phyloP scores from a whole-genome alignment of 495 filamentous ascomycete species.

The Margaritispora aquatica region DNA sequence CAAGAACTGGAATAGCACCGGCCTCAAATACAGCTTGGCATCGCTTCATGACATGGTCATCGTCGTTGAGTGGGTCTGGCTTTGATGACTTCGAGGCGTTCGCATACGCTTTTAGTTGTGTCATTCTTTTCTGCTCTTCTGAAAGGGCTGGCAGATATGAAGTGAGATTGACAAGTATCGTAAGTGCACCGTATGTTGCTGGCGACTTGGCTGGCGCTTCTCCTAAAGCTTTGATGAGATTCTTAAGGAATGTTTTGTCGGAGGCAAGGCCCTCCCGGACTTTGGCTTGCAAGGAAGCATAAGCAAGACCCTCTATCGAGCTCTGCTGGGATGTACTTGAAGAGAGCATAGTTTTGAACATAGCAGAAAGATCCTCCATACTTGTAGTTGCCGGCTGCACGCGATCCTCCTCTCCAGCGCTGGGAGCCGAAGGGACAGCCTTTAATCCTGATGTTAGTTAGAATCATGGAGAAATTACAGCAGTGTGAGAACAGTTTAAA shows the following conservation, averaged over 20 bases:
- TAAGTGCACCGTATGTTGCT: constrained; percentile 78
- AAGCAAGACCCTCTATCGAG: constrained; percentile 90
- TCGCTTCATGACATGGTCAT: constrained; percentile 66
- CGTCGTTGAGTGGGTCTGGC: constrained; percentile 62
- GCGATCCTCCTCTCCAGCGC: constrained; percentile 32
- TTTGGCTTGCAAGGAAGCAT: constrained; percentile 72
- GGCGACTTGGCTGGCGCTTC: constrained; percentile 55
- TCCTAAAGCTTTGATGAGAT: constrained; percentile 58
- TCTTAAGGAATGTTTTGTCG: constrained; percentile 58
- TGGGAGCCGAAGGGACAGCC: constrained; percentile 34
- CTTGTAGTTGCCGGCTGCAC: constrained; percentile 45
- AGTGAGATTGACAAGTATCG: constrained; percentile 76
- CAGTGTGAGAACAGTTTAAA: not conserved
- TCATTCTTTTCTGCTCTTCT: constrained; percentile 87
- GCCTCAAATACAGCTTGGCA: constrained; percentile 72
- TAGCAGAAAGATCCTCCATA: constrained; percentile 65
- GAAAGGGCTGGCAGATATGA: constrained; percentile 70
- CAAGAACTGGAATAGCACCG: constrained; percentile 66
- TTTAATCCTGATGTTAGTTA: constrained; percentile 45
- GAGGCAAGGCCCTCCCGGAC: constrained; percentile 73
- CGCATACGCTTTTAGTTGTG: constrained; percentile 87
- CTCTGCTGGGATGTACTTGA: constrained; percentile 49
- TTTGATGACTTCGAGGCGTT: constrained; percentile 62
- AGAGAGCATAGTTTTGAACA: constrained; percentile 72
- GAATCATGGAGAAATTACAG: constrained; percentile 13